Evolutionary conservation across 2,329 filamentous ascomycete species (phyloP).

Genomic region (Colletotrichum sp.): DNA sequence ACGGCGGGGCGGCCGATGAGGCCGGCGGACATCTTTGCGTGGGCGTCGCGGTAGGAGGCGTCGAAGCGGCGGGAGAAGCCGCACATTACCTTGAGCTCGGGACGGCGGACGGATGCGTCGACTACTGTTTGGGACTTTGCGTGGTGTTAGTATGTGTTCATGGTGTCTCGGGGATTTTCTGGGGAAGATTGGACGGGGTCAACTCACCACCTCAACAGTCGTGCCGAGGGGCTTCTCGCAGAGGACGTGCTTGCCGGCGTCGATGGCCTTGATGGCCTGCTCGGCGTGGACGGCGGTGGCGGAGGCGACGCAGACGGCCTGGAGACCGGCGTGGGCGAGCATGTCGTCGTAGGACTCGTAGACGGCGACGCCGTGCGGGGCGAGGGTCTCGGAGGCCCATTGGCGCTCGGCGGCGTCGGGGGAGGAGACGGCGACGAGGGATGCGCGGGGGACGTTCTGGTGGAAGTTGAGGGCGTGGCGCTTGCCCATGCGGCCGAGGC

Average conservation of each 20-base stretch:
- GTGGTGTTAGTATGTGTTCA: background rate
- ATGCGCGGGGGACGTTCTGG: conserved; percentile 47
- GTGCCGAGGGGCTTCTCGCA: conserved; percentile 67
- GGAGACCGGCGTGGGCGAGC: conserved; percentile 38
- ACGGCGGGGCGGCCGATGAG: conserved; percentile 65
- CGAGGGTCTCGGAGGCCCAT: conserved; percentile 49
- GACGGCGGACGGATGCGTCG: conserved; percentile 57
- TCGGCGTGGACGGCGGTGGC: conserved; percentile 61
- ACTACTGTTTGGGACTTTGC: conserved; percentile 64
- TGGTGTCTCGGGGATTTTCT: background rate
- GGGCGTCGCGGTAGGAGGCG: conserved; percentile 66
- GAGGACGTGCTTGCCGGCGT: conserved; percentile 58
- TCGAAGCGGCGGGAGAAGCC: conserved; percentile 58
- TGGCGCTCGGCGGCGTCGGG: conserved; percentile 47
- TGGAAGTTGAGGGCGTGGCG: conserved; percentile 56
- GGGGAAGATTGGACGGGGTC: background rate
- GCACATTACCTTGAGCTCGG: conserved; percentile 66
- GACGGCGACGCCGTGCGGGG: conserved; percentile 46
- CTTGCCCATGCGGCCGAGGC: conserved; percentile 58
- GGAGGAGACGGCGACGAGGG: conserved; percentile 54
- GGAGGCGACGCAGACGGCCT: conserved; percentile 46
- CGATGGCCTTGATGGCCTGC: conserved; percentile 61
- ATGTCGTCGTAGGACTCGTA: conserved; percentile 53
- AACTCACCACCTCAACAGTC: conserved; percentile 60
- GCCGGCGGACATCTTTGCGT: conserved; percentile 54